Evolutionary conservation across 164 flowering plant genomes (phyloP).

Genomic region (Echeveria elegans): DNA sequence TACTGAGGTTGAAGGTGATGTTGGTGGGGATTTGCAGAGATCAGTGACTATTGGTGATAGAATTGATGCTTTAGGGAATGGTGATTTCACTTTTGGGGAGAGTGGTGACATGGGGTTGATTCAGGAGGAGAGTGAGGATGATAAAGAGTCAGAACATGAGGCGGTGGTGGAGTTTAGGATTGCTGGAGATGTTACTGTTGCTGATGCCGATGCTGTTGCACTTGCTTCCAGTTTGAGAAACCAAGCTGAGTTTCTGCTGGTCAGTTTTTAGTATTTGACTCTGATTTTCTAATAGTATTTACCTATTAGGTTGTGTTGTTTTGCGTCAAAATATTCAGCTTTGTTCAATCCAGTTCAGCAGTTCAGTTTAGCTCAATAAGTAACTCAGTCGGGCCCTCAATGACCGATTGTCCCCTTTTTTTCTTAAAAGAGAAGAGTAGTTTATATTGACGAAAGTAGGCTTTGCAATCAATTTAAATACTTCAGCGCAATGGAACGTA

Average conservation of each 20-base stretch:
- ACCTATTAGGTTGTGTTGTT: neutral
- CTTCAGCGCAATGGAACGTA: too few species aligned
- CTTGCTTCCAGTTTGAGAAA: constrained; percentile 23
- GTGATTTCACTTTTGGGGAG: constrained; percentile 7
- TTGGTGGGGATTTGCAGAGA: constrained; percentile 14
- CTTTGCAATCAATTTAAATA: too few species aligned
- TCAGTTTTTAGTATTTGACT: neutral
- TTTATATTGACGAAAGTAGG: too few species aligned
- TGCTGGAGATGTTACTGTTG: constrained; percentile 40
- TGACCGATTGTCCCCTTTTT: too few species aligned
- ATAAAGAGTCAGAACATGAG: neutral
- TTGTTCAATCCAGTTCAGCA: too few species aligned
- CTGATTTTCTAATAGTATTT: neutral
- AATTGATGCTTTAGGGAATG: neutral
- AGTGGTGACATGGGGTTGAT: constrained; percentile 6
- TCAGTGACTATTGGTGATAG: constrained; percentile 8
- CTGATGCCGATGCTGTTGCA: constrained; percentile 13
- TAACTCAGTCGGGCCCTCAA: too few species aligned
- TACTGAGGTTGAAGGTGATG: neutral
- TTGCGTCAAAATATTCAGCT: neutral
- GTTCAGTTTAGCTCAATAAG: too few species aligned
- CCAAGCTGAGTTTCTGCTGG: constrained; percentile 35
- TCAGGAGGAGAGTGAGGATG: constrained; percentile 4
- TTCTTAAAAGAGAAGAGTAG: too few species aligned
- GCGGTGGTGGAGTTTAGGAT: constrained; percentile 29